Base-by-base conservation (phyloP, 2,329 filamentous ascomycete genomes). In the Botryotinia calthae region DNA sequence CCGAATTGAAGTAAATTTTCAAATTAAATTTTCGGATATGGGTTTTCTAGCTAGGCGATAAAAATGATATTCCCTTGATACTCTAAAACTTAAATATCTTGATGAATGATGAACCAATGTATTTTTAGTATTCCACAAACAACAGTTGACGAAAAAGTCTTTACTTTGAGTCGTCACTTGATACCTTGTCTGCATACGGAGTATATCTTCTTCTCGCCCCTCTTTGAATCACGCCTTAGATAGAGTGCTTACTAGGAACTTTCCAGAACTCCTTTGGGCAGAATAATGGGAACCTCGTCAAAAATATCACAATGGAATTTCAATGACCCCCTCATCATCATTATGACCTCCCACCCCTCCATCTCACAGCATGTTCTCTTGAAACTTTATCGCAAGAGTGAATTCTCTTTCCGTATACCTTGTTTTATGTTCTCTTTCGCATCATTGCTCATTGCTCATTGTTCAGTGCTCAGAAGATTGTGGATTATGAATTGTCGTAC, bases 1-100 rank as follows among this genome's bases (percentile, higher is more conserved):
- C 92, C 83, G 88, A 92, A 86, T 88, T 97, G 82, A 88, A 88
- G 81, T 85, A 81, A 58, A 72, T 51, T 74, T 69, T 72, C 37
- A 56, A 72, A 54, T 22, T 74, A n/a, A 70, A 71, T 72, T 63
- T 73, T 69, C 68, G 72, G 51, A 68, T 70, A 72, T 75, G 71
- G 74, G 69, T 73, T 71, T 72, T 74, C 44, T 70, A 61, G 42
- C 65, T 58, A 62, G 64, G 56, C 28, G 42, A 70, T 46, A 63
- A 62, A 58, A 72, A 72, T 68, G 61, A 72, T 42, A 46, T 18
- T 40, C 34, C 12, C 48, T 61, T 44, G 56, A 48, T 48, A 68
- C 48, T 56, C 51, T 56, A 59, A 40, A 46, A 44, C 16, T 44
- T 34, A 54, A 22, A n/a, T 20, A 46, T 71, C 28, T 54, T 54